Evolutionary conservation across 805 yeast species (phyloP).

Genomic region (Lipomyces orientalis): DNA sequence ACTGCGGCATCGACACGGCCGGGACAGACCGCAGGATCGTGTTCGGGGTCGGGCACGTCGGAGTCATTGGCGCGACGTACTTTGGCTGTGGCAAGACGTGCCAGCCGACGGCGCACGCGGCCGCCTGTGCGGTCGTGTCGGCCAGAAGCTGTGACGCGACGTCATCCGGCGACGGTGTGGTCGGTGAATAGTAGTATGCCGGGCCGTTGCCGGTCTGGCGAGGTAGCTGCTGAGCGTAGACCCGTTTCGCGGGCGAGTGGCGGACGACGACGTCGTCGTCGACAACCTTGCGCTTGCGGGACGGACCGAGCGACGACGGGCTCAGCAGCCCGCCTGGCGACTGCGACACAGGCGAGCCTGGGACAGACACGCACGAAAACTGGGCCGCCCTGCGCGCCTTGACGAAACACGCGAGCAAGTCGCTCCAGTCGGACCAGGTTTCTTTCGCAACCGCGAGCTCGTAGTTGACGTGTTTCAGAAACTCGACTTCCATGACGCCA

Average conservation of each 20-base stretch:
- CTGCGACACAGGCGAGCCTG: conserved; percentile 27
- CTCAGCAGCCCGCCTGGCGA: neutral
- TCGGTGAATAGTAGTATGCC: neutral
- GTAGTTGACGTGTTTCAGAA: conserved; percentile 24
- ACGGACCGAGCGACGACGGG: neutral
- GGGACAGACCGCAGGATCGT: neutral
- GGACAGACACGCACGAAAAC: conserved; percentile 26
- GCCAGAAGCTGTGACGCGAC: neutral
- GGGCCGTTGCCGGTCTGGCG: neutral
- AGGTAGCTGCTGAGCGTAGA: neutral
- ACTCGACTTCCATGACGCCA: conserved; percentile 36
- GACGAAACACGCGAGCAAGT: conserved; percentile 24
- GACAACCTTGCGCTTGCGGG: conserved; percentile 15
- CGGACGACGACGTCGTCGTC: conserved; percentile 10
- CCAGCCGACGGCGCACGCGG: neutral
- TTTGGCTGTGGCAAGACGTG: neutral
- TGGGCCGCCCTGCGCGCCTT: conserved; percentile 18
- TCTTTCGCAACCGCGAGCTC: conserved; percentile 23
- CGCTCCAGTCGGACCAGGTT: conserved; percentile 28
- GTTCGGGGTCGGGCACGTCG: neutral
- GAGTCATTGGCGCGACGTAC: neutral
- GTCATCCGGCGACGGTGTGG: neutral
- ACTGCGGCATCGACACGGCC: neutral
- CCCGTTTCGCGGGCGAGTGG: conserved; percentile 10
- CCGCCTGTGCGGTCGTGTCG: neutral